Evolutionary conservation across 495 filamentous ascomycete species (phyloP).

Genomic region (Friedmanniomyces endolithicus): DNA sequence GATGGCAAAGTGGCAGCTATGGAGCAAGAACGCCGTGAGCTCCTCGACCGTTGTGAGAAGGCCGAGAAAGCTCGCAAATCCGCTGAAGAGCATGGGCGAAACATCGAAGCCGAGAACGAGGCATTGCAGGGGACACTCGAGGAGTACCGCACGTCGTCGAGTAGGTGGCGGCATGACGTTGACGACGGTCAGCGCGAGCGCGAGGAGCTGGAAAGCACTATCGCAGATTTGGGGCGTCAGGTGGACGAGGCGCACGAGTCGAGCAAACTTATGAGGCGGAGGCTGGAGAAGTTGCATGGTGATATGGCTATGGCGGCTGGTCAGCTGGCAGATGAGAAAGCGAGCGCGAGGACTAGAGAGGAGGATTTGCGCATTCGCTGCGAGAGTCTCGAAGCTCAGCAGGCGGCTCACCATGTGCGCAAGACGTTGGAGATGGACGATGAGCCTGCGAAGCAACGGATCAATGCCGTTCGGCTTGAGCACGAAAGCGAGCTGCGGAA

Average conservation of each 20-base stretch:
- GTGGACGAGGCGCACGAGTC: conserved; percentile 73
- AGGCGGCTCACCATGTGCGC: conserved; percentile 55
- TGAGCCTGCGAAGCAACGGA: conserved; percentile 67
- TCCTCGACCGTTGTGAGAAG: conserved; percentile 7
- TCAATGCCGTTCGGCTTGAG: conserved; percentile 64
- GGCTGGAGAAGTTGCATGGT: conserved; percentile 69
- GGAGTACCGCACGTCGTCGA: conserved; percentile 47
- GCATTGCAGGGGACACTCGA: conserved; percentile 46
- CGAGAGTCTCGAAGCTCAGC: conserved; percentile 11
- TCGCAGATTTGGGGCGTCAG: conserved; percentile 57
- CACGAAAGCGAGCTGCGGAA: conserved; percentile 60
- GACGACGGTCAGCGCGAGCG: conserved; percentile 42
- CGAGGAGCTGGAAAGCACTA: conserved; percentile 38
- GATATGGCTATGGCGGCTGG: conserved; percentile 68
- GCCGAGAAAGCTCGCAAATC: conserved; percentile 11
- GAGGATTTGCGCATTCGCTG: conserved; percentile 60
- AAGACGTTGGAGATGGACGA: conserved; percentile 68
- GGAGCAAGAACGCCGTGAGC: conserved; percentile 41
- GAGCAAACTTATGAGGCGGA: conserved; percentile 63
- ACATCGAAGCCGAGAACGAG: conserved; percentile 34
- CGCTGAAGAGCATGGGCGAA: conserved; percentile 8
- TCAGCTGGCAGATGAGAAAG: conserved; percentile 68
- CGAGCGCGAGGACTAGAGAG: conserved; percentile 57
- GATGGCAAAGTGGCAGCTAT: conserved; percentile 42
- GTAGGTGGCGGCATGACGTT: conserved; percentile 43